These are phyloP conservation scores for Chytriomyces hyalinus DNA, from an alignment of 192 early-diverging fungal genomes.

Conservation along the genomic window DNA sequence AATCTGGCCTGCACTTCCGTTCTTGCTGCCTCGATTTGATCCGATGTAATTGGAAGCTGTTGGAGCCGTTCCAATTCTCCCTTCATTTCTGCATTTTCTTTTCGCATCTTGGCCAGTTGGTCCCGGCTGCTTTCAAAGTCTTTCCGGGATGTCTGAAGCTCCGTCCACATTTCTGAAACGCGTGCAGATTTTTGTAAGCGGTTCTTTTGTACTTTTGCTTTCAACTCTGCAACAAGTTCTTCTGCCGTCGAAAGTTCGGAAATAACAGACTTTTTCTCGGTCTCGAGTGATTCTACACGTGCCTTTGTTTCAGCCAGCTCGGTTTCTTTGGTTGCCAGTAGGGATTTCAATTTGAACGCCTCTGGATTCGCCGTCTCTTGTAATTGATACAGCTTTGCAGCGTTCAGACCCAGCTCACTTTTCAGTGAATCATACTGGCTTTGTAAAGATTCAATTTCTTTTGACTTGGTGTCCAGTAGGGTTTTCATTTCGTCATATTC, in stretches of 20 bases:
- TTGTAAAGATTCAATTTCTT: background rate
- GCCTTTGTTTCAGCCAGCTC: background rate
- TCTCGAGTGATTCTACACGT: background rate
- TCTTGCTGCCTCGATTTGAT: background rate
- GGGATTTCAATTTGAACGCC: background rate
- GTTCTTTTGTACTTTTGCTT: background rate
- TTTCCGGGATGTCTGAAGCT: constrained; percentile 14
- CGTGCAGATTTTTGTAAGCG: constrained; percentile 10
- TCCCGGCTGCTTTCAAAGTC: background rate
- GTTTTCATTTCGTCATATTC: background rate
- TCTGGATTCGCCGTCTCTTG: background rate
- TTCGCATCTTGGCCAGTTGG: background rate
- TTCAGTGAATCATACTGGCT: background rate
- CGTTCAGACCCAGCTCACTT: background rate
- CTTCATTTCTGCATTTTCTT: constrained; percentile 7
- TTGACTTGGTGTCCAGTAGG: background rate
- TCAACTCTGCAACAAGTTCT: background rate
- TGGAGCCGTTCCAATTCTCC: background rate
- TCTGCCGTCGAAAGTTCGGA: background rate
- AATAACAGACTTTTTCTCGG: background rate
- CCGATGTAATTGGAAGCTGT: background rate
- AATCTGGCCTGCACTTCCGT: background rate
- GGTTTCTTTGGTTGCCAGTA: background rate
- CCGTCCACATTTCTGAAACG: constrained; percentile 31
- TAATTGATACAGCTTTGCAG: constrained; percentile 1